A percentile compares a stretch with the other conserved stretches of the same genome.
Conservation (phyloP, 495 filamentous ascomycete genomes). For the Glonium stellatum region DNA sequence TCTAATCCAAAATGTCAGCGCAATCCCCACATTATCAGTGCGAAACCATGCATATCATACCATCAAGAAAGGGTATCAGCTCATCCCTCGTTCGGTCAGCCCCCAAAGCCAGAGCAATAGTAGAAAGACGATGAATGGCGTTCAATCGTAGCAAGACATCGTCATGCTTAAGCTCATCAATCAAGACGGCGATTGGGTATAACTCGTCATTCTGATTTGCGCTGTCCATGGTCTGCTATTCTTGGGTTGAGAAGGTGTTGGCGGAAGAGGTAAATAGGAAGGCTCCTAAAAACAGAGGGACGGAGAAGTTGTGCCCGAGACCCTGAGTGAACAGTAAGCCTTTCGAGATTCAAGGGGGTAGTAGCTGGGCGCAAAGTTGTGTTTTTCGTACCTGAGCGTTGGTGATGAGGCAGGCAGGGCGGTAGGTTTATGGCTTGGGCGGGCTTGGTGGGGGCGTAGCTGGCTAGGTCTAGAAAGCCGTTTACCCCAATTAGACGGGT, state of each 20-base stretch:
- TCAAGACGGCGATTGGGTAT: slow-evolving; percentile 97
- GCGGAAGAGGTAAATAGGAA: neutral
- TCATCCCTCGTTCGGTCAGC: slow-evolving; percentile 94
- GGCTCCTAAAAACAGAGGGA: neutral
- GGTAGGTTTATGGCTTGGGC: neutral
- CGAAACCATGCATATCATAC: slow-evolving; percentile 45
- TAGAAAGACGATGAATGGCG: slow-evolving; percentile 94
- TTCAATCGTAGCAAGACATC: slow-evolving; percentile 96
- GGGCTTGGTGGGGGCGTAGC: neutral
- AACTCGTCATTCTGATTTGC: slow-evolving; percentile 86
- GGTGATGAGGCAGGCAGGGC: slow-evolving; percentile 4
- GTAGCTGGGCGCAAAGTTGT: neutral
- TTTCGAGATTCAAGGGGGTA: neutral
- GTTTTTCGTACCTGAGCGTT: neutral
- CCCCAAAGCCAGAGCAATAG: slow-evolving; percentile 91
- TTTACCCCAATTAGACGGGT: slow-evolving; percentile 1
- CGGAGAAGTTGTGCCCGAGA: neutral
- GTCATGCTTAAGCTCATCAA: slow-evolving; percentile 99
- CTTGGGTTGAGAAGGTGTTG: slow-evolving; percentile 1
- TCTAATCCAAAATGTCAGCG: slow-evolving; percentile 47
- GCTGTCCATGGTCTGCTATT: slow-evolving; percentile 51
- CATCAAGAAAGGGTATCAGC: slow-evolving; percentile 96
- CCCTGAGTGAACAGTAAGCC: neutral
- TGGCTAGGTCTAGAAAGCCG: neutral
- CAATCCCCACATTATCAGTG: neutral